Base-by-base conservation (phyloP, 305 asterid genomes). In the Fraxinus albicans region DNA sequence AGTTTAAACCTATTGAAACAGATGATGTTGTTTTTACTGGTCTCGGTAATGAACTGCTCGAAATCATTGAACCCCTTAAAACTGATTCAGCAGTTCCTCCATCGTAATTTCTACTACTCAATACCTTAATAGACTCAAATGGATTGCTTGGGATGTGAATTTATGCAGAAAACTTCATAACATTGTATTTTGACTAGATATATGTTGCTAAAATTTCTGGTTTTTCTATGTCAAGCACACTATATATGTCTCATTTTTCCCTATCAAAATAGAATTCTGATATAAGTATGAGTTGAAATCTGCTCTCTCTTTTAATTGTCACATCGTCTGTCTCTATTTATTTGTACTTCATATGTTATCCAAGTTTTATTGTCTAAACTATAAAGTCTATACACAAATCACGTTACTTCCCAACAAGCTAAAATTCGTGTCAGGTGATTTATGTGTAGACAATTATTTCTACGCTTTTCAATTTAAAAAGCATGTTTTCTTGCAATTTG, bases 1-100 rank as follows among this genome's bases (percentile, higher is more conserved):
- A 96, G 88, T 96, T 90, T 88, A 91, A 83, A 80, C 98, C 98
- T 17, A 86, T 91, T n/a, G 98, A 94, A 87, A 91, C 93, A 6
- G 99, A 91, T 8, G 87, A 91, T 6, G 80, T 82, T 36, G 95
- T 94, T 63, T 93, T 96, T 72, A 94, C 98, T 0, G 97, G 98
- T 73, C 94, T 94, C 36, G 65, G 91, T 38, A 92, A 93, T 31
- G 97, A 94, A 53, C 98, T 96, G 78, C 96, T 96, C 44, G 91
- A 89, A 84, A 88, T 90, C 80, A 91, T 91, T 3, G 96, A 94
- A 84, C 97, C 97, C 77, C 94, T 94, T 69, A 87, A 84, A 29
- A 34, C 93, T 44, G 91, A 81, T 58, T 87, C 93, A 1, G 94
- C 94, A 35, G 92, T 88, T 81, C 88, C 84, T 74, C 72, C 88